Base-by-base conservation (phyloP, 352 stramenopile species). In the Globisporangium barbulae region DNA sequence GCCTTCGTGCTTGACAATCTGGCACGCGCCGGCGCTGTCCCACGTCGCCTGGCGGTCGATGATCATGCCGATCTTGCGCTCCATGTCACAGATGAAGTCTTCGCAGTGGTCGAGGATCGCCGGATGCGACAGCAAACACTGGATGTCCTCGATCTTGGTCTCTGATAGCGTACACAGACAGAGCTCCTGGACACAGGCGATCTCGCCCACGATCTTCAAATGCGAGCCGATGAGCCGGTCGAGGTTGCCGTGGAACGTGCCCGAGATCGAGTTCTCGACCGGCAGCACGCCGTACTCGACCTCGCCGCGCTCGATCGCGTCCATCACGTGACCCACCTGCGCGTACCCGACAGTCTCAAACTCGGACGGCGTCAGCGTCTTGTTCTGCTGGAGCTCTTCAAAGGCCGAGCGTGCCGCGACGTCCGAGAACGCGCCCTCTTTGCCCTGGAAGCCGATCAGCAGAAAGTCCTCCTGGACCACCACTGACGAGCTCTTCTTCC, bases 161-260 rank as follows among this genome's bases (percentile, higher is more conserved):
- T 66, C 78, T 0, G 76, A 70, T 25, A 87, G 52, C 12, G 71
- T 74, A 21, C 79, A 89, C 31, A 91, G 67, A 65, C 80, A 90
- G 22, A 89, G 60, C 66, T 90, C 79, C 53, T 90, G 75, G 15
- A 90, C 68, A 57, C 73, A 88, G 42, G 77, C 72, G 63, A 91
- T 81, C 59, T 93, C 83, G 39, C 83, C 79, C 10, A 91, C 78
- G 49, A 91, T 90, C 67, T 89, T 85, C 31, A 90, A 67, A 41
- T 89, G 71, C 3, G 74, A 87, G 1, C 75, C 73, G 53, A 91
- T 81, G 3, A 91, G 69, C 5, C 77, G 71, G 53, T 91, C 83
- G 44, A 90, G 59, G 63, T 82, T 90, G 57, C 79, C 78, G 63
- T 91, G 83, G 59, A 91, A 89, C 35, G 79, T 91, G 57, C 80